A percentile compares a stretch with the other conserved stretches of the same genome.
These are phyloP conservation scores for Blumeria hordei DNA, from an alignment of 2,329 filamentous ascomycete genomes.

Conservation along the genomic window DNA sequence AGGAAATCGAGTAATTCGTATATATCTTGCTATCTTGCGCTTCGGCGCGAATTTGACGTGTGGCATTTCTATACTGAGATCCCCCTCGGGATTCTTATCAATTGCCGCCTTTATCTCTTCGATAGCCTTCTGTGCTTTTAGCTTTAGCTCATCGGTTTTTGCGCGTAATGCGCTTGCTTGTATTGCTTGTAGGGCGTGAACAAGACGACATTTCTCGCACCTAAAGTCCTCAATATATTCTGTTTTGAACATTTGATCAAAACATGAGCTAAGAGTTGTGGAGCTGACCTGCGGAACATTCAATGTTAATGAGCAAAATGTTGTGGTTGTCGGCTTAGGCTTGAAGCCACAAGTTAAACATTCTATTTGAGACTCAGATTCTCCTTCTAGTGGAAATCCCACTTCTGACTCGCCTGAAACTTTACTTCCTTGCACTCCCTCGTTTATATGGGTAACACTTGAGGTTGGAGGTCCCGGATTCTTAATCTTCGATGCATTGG, in stretches of 20 bases:
- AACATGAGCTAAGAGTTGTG: conserved; percentile 65
- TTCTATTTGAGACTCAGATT: conserved; percentile 82
- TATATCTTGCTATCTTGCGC: conserved; percentile 66
- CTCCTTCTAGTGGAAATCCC: conserved; percentile 79
- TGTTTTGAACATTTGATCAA: conserved; percentile 82
- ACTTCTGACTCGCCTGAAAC: conserved; percentile 24
- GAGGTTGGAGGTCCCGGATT: too few species aligned
- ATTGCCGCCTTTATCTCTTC: conserved; percentile 43
- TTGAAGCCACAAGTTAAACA: conserved; percentile 78
- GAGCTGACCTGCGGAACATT: conserved; percentile 68
- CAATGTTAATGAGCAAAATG: conserved; percentile 77
- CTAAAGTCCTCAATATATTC: conserved; percentile 95
- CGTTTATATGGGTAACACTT: neutral
- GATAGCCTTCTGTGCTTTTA: conserved; percentile 31
- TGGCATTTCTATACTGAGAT: conserved; percentile 51
- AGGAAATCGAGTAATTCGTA: conserved; percentile 67
- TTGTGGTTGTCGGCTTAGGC: conserved; percentile 59
- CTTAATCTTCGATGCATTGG: neutral
- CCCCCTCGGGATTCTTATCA: conserved; percentile 56
- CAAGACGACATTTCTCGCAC: conserved; percentile 76
- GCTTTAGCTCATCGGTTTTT: conserved; percentile 25
- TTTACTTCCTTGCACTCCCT: neutral
- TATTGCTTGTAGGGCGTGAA: conserved; percentile 47
- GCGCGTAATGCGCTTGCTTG: conserved; percentile 30
- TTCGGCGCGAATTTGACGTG: conserved; percentile 52